Base-by-base conservation (phyloP, 345 rosid genomes). In the Hevea brasiliensis region DNA sequence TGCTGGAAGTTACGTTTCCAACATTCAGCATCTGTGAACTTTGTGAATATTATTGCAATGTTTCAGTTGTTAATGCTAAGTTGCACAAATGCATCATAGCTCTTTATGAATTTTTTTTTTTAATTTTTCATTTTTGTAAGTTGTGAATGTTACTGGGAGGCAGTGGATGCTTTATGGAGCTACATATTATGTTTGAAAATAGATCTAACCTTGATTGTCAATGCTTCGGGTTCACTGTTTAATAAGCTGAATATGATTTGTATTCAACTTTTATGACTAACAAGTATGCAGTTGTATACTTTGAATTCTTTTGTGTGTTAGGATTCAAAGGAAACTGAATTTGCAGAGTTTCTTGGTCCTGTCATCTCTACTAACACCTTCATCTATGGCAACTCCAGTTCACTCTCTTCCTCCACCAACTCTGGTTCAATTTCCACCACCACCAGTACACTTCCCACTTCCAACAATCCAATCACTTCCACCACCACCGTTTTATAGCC, bases 361-460 rank as follows among this genome's bases (percentile, higher is more conserved):
- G 37, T 32, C 4, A 32, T 32, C n/a, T n/a, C n/a, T n/a, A n/a
- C n/a, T n/a, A n/a, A n/a, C n/a, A n/a, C n/a, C n/a, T n/a, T n/a
- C n/a, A n/a, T n/a, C n/a, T n/a, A n/a, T n/a, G n/a, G n/a, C n/a
- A 0, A 37, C 65, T 0, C 37, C 5, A 1, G 53, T 48, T n/a
- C n/a, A n/a, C 53, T 65, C 83, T 0, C 84, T 73, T 0, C 73
- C 84, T 1, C 82, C 78, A 8, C 81, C 64, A 6, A 37, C 73
- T 7, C 72, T 63, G 5, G 35, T 77, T 0, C 76, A 81, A 23
- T 74, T 70, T 9, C 82, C 89, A 4, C 63, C 75, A 10, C 86
- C 86, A 14, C 72, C 72, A 10, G 27, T 62, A 1, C n/a, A 42
- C 32, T 70, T 76, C 0, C 83, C 80, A 0, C 44, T 8, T n/a